Evolutionary conservation across 2,329 filamentous ascomycete genomes (phyloP), one percentile per base, ranked within the genome.

Genomic region (Aureobasidium sp.): DNA sequence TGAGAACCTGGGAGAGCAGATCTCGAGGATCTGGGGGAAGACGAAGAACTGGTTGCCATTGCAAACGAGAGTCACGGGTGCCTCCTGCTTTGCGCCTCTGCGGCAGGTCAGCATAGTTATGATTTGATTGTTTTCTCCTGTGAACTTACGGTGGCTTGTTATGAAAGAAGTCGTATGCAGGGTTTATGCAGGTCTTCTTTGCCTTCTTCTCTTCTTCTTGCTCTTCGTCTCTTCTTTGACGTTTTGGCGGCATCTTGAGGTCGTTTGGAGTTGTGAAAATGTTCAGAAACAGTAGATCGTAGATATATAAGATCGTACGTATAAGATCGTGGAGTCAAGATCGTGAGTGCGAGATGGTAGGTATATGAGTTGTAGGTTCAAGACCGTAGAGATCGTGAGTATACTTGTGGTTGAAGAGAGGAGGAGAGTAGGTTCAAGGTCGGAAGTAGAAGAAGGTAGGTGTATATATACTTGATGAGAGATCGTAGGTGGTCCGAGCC

Each of bases 121-220:
- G 16, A 12, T n/a, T n/a, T 17, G 4, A 5, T 8, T 14, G n/a
- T 8, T 21, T 25, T 10, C 14, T n/a, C 3, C 8, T 30, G 24
- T 11, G 17, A 4, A 50, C 37, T 14, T 32, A 51, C 48, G 41
- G 37, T 8, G 48, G 37, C 14, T 40, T 41, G 21, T 51, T 38
- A 14, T 40, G 48, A 21, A 51, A 41, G 10, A 51, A 51, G 10
- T 51, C 38, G 14, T 51, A 24, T 12, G 12, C 8, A 8, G 16
- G 16, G 6, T 14, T 8, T 6, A 12, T 30, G 3, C 29, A 14
- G 11, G n/a, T 3, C 21, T 34, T 41, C 12, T 51, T 41, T 19
- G 27, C 19, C 1, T 34, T 8, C 12, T 35, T 14, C 27, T 51
- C 40, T 1, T 49, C 27, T 6, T 35, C 21, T 19, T 34, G 19